Evolutionary conservation across 1,139 yeast species (phyloP), one percentile per base, ranked within the genome.

Genomic region (Hyphopichia khmerensis): DNA sequence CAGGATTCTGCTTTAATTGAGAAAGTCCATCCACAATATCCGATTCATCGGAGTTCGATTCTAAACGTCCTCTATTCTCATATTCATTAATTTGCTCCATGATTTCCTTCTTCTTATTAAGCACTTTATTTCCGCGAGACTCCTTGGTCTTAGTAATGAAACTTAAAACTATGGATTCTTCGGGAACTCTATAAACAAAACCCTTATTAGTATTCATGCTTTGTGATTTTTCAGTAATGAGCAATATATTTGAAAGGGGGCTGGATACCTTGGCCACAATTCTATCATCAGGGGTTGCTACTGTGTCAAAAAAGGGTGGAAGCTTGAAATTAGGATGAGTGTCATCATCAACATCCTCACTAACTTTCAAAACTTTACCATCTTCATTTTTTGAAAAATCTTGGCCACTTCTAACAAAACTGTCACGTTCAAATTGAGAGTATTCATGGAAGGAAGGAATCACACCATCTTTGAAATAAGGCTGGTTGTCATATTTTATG

Each of bases 131-230:
- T 7, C 4, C 4, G 10, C 29, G 29, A 8, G 13, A 26, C 3
- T 14, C 14, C 15, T 35, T 5, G 11, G 14, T n/a, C n/a, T 32
- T 32, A 11, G 34, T 3, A 31, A 87, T 61, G 57, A 93, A 93
- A 59, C 91, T 96, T 27, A 90, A 64, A 38, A 86, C 65, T 4
- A 93, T 73, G 54, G 89, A 85, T 38, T 75, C 74, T 51, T 89
- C 96, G 0, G 90, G 87, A 2, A 90, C 55, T 44, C 86, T 67
- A 59, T 82, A 85, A 1, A 86, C 72, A 40, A 79, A 72, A 29
- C 79, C 74, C 29, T 48, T 52, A 6, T 11, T 19, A 3, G 26
- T 5, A n/a, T 9, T n/a, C 13, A 5, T 7, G 19, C 4, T 5
- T 4, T 13, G n/a, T 15, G 50, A 54, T n/a, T 53, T 51, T 33